A percentile compares a stretch with the other conserved stretches of the same genome.
phyloP scores from a whole-genome alignment of 73 alveolate species.

The Paramecium sonneborni region DNA sequence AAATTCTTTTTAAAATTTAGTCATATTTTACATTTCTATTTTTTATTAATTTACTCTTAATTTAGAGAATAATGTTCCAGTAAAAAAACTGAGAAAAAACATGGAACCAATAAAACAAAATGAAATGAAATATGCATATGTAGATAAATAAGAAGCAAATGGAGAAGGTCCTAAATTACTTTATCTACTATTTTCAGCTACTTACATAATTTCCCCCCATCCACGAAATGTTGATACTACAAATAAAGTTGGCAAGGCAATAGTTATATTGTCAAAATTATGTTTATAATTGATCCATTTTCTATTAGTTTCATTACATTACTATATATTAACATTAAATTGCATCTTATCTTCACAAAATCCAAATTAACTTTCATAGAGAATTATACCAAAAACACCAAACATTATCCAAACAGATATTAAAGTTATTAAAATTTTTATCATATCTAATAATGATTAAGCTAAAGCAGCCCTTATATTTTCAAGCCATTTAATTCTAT shows the following conservation, averaged over 20 bases:
- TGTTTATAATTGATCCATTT: constrained; percentile 2
- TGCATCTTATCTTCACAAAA: not conserved
- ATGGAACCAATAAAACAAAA: constrained; percentile 26
- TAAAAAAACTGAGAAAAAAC: not conserved
- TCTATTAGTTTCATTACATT: not conserved
- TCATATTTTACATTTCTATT: not conserved
- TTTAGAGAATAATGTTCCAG: not conserved
- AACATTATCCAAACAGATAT: constrained; percentile 12
- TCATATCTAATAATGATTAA: not conserved
- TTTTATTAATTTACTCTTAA: not conserved
- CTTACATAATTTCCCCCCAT: constrained; percentile 30
- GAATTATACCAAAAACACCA: not conserved
- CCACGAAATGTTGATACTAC: constrained; percentile 22
- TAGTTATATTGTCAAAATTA: constrained; percentile 27
- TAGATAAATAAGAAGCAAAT: not conserved
- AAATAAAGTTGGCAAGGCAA: constrained; percentile 8
- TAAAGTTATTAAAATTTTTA: not conserved
- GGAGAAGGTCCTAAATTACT: not conserved
- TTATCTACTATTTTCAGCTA: not conserved
- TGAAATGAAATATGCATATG: not conserved
- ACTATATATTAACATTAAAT: not conserved
- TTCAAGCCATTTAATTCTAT: not conserved
- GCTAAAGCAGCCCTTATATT: not conserved
- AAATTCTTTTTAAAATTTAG: not conserved
- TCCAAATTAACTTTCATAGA: constrained; percentile 9